A percentile compares a stretch with the other conserved stretches of the same genome.
These are phyloP conservation scores for Epichloe typhina DNA, from an alignment of 2,329 filamentous ascomycete species.

Conservation along the genomic window DNA sequence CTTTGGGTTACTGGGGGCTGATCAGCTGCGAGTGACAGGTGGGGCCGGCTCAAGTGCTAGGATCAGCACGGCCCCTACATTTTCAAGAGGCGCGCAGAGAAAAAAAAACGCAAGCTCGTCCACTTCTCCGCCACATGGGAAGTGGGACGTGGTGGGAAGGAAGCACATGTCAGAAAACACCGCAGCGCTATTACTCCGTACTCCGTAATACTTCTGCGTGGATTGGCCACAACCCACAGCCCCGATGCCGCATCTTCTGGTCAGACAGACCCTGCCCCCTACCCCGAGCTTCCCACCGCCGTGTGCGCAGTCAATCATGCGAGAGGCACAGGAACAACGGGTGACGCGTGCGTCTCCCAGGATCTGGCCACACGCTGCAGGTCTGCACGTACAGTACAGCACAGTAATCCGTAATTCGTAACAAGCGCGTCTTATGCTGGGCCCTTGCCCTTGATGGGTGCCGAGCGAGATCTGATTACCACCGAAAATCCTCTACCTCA, in stretches of 20 bases:
- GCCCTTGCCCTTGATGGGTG: constrained; percentile 3
- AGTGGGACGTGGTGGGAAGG: background rate
- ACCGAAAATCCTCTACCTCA: constrained; percentile 5
- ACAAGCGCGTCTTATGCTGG: background rate
- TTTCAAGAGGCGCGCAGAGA: no score
- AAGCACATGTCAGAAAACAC: constrained; percentile 14
- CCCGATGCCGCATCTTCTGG: constrained; percentile 3
- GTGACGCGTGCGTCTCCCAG: background rate
- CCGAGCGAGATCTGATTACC: constrained; percentile 9
- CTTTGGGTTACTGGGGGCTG: constrained; percentile 6
- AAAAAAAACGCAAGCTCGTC: background rate
- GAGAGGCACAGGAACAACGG: no score
- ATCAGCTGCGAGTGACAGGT: constrained; percentile 9
- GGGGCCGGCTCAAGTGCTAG: constrained; percentile 4
- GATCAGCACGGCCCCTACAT: background rate
- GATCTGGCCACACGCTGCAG: constrained; percentile 7
- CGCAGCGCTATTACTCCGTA: constrained; percentile 4
- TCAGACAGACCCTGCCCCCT: no score
- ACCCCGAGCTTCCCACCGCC: background rate
- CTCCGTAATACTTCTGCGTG: background rate
- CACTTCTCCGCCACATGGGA: background rate
- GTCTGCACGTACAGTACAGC: constrained; percentile 6
- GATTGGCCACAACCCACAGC: background rate
- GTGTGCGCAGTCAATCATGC: no score
- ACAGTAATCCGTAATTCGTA: background rate